Conservation (phyloP, 164 flowering plant genomes). For the Sedum album region DNA sequence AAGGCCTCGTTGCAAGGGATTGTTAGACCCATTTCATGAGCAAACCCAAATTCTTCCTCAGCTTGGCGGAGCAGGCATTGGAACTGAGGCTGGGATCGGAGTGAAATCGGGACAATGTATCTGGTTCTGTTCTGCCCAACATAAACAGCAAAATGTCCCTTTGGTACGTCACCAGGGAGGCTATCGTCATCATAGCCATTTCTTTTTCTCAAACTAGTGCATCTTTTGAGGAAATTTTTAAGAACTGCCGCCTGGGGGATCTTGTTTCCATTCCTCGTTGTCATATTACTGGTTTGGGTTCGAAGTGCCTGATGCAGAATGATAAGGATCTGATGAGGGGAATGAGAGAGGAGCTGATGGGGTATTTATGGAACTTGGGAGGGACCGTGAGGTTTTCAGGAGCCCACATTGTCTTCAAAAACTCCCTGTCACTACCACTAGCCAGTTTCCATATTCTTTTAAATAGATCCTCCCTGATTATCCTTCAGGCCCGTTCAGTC, state of each 20-base stretch:
- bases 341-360: neutral
- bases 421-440: neutral
- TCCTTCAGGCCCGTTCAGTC: neutral
- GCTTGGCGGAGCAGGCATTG: slow-evolving; percentile 9
- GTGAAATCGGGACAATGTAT: slow-evolving; percentile 6
- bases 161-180: neutral
- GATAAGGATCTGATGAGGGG: neutral
- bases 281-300: slow-evolving; percentile 4
- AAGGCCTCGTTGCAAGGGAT: slow-evolving; percentile 9
- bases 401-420: neutral
- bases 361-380: neutral
- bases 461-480: neutral
- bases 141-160: slow-evolving; percentile 8
- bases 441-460: neutral
- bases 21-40: slow-evolving; percentile 10
- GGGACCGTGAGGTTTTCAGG: neutral
- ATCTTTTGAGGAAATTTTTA: slow-evolving; percentile 46
- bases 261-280: slow-evolving; percentile 39
- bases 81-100: slow-evolving; percentile 5
- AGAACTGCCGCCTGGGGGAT: slow-evolving; percentile 40
- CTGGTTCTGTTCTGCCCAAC: slow-evolving; percentile 8
- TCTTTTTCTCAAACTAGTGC: slow-evolving; percentile 50
- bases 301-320: neutral
- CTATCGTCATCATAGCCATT: slow-evolving; percentile 13
- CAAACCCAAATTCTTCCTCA: slow-evolving; percentile 10